Evolutionary conservation across 495 filamentous ascomycete genomes (phyloP), one percentile per base, ranked within the genome.

Genomic region (Trichoderma erinaceum): DNA sequence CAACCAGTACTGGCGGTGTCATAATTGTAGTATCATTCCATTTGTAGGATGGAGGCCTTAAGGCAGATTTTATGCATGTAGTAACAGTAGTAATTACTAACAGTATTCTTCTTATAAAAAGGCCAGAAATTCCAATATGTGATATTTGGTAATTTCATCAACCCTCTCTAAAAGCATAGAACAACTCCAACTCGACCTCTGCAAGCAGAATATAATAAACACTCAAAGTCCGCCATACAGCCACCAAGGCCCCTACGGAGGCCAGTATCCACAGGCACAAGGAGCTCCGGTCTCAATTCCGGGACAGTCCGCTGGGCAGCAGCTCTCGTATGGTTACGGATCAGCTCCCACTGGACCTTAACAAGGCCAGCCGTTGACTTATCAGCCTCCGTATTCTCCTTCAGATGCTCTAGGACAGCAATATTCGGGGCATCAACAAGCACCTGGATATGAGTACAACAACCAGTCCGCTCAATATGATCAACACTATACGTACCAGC

Each of bases 201-300:
- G n/a, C 1, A 16, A 48, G 15, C 44, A 48, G 35, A 4, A 1
- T n/a, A 48, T 18, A n/a, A 63, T 63, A 21, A 63, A 27, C 32
- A 4, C 58, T 23, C 58, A 63, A 27, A 15, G 70, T 15, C 58
- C 58, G 15, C 58, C 18, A 38, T 63, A 63, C 58, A 5, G 15
- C 10, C 44, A 16, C 8, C 44, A 48, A n/a, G 15, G 15, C 15
- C 44, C 15, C 0, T n/a, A 48, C 44, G 44, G 15, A 48, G 23
- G 23, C n/a, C 58, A 63, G 58, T 15, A 4, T 23, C 21, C 21
- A 23, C 58, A 29, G 21, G 58, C 23, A 23, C 58, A 63, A 63
- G 58, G 58, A 4, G 6, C 15, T 27, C 58, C 21, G 58, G 58
- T 0, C 21, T 16, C 23, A 11, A 38, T 16, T 16, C 21, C 21